Conservation (phyloP, 2,329 filamentous ascomycete species). For the Ascochyta koolunga region DNA sequence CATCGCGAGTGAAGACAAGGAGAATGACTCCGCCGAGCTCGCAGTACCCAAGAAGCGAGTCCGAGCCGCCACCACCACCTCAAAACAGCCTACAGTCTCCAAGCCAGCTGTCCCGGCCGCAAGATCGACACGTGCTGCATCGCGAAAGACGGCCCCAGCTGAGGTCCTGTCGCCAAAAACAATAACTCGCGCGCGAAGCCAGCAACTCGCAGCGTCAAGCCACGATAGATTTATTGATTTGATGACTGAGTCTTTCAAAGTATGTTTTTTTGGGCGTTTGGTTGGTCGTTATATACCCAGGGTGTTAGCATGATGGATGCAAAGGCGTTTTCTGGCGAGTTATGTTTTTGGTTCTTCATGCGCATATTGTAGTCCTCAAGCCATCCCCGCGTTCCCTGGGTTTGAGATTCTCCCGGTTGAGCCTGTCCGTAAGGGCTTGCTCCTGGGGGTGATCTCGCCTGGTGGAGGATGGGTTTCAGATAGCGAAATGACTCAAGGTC, state of each 20-base stretch:
- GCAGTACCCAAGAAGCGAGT: slow-evolving; percentile 31
- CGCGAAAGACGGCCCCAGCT: slow-evolving; percentile 25
- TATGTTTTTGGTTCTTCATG: not conserved
- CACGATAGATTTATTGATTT: slow-evolving; percentile 27
- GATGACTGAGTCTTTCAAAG: not conserved
- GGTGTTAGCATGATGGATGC: not conserved
- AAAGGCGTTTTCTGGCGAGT: slow-evolving; percentile 14
- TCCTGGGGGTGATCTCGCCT: slow-evolving; percentile 5
- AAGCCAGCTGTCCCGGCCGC: slow-evolving; percentile 19
- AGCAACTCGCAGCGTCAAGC: slow-evolving; percentile 24
- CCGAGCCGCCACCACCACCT: slow-evolving; percentile 12
- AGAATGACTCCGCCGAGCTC: slow-evolving; percentile 29
- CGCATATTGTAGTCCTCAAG: not conserved
- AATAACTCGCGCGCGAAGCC: slow-evolving; percentile 27
- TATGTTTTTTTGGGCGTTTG: slow-evolving; percentile 21
- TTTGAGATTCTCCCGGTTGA: slow-evolving; percentile 5
- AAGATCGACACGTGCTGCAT: slow-evolving; percentile 32
- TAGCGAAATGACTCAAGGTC: not conserved
- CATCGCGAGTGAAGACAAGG: slow-evolving; percentile 36
- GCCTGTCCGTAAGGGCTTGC: slow-evolving; percentile 10
- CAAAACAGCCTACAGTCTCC: slow-evolving; percentile 15
- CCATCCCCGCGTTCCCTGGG: slow-evolving; percentile 6
- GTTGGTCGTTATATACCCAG: slow-evolving; percentile 13
- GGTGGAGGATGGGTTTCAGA: not conserved
- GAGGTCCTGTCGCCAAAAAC: slow-evolving; percentile 35